Evolutionary conservation across 2,329 filamentous ascomycete genomes (phyloP).

Genomic region (Botryotinia narcissicola): DNA sequence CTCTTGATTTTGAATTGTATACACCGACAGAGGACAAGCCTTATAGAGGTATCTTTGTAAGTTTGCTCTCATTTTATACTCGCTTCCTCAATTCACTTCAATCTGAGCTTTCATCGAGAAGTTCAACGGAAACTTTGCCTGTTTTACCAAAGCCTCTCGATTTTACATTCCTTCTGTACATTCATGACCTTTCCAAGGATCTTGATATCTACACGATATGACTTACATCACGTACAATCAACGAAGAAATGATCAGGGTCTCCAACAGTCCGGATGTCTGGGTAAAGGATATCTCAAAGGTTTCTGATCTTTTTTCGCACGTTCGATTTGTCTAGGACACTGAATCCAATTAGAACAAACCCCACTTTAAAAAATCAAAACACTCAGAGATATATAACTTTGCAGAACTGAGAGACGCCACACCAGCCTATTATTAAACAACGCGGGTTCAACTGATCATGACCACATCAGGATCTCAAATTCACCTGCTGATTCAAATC

Average conservation of each 20-base stretch:
- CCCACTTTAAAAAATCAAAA: not conserved
- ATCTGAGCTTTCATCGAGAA: not conserved
- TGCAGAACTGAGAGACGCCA: not conserved
- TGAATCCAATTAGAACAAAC: not conserved
- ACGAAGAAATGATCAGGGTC: not conserved
- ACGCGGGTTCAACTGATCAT: not conserved
- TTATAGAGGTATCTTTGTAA: constrained; percentile 84
- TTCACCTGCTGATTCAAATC: constrained; percentile 2
- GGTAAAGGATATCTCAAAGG: not conserved
- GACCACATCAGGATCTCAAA: not conserved
- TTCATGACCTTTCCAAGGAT: not conserved
- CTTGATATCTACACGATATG: not conserved
- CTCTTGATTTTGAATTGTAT: constrained; percentile 71
- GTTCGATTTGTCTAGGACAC: not conserved
- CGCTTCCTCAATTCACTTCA: not conserved
- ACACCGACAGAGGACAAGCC: constrained; percentile 77
- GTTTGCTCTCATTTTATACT: not conserved
- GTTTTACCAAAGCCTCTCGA: not conserved
- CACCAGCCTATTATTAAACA: not conserved
- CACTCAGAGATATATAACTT: not conserved
- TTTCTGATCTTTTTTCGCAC: not conserved
- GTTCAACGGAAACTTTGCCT: not conserved
- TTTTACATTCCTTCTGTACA: not conserved
- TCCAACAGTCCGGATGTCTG: not conserved
- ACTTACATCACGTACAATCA: not conserved